Conservation (phyloP, 148 eudicot genomes). For the Euryodendron excelsum region DNA sequence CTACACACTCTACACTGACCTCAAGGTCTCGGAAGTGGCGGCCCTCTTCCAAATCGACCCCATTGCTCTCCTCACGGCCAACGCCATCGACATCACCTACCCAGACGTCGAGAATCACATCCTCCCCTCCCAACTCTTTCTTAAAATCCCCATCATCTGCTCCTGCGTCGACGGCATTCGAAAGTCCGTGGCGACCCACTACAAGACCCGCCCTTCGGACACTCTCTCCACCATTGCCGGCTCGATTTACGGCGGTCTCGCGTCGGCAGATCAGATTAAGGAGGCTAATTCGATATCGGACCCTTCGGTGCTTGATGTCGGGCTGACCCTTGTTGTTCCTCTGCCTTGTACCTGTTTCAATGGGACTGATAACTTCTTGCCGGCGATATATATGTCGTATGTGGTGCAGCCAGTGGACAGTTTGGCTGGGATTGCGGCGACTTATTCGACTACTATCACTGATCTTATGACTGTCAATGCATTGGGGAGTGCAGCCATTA, state of each 20-base stretch:
- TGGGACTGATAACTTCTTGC: conserved; percentile 66
- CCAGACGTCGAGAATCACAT: conserved; percentile 90
- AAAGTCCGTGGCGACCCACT: conserved; percentile 61
- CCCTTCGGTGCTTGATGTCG: conserved; percentile 62
- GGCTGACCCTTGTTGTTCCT: conserved; percentile 64
- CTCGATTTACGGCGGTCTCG: conserved; percentile 73
- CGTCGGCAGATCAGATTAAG: conserved; percentile 81
- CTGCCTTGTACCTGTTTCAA: conserved; percentile 96
- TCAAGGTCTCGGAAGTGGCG: conserved; percentile 84
- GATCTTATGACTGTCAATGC: conserved; percentile 94
- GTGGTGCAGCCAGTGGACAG: conserved; percentile 67
- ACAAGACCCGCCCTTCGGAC: conserved; percentile 78
- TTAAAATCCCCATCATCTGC: conserved; percentile 67
- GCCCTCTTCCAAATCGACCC: conserved; percentile 81
- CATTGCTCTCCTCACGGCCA: conserved; percentile 65
- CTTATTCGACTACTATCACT: conserved; percentile 65
- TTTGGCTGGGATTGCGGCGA: conserved; percentile 55
- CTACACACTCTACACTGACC: conserved; percentile 76
- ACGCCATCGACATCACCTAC: conserved; percentile 70
- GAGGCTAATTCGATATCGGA: conserved; percentile 73
- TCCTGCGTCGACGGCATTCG: conserved; percentile 87
- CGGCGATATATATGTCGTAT: conserved; percentile 79
- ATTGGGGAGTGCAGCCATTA: conserved; percentile 57
- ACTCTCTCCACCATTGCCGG: conserved; percentile 59
- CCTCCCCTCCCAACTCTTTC: conserved; percentile 65